Conservation (phyloP, 2,329 filamentous ascomycete species). For the Aureobasidium sp. region DNA sequence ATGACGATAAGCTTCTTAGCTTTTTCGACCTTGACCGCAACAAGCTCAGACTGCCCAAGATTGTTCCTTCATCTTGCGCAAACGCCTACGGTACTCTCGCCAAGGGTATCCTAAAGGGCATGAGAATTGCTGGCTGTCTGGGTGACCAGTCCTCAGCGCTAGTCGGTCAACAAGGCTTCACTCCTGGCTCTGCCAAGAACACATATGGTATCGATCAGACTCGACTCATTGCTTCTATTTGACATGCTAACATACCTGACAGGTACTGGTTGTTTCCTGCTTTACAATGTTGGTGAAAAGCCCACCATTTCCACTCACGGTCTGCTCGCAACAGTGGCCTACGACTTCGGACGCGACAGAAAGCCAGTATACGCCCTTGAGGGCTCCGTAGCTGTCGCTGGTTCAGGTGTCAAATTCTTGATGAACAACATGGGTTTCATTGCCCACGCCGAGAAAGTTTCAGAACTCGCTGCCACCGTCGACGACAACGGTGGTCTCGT, state of each 20-base stretch:
- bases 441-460: slow-evolving; percentile 51
- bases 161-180: slow-evolving; percentile 75
- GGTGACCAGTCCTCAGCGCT: slow-evolving; percentile 77
- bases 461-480: slow-evolving; percentile 51
- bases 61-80: slow-evolving; percentile 68
- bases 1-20: slow-evolving; percentile 65
- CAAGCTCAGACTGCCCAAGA: slow-evolving; percentile 66
- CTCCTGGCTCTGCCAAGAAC: slow-evolving; percentile 72
- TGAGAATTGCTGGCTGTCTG: slow-evolving; percentile 64
- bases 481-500: slow-evolving; percentile 71
- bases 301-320: slow-evolving; percentile 75
- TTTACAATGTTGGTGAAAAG: slow-evolving; percentile 75
- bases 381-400: slow-evolving; percentile 74
- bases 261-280: slow-evolving; percentile 67
- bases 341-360: slow-evolving; percentile 56
- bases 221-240: neutral
- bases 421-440: slow-evolving; percentile 57
- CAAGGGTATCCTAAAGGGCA: slow-evolving; percentile 55
- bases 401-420: slow-evolving; percentile 69
- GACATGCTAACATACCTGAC: neutral
- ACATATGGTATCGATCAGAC: slow-evolving; percentile 53
- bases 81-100: slow-evolving; percentile 60
- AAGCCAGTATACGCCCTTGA: slow-evolving; percentile 73
- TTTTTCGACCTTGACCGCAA: slow-evolving; percentile 67
- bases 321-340: slow-evolving; percentile 73